Evolutionary conservation across 1,139 yeast species (phyloP).

Genomic region (Pneumocystis wakefieldiae): DNA sequence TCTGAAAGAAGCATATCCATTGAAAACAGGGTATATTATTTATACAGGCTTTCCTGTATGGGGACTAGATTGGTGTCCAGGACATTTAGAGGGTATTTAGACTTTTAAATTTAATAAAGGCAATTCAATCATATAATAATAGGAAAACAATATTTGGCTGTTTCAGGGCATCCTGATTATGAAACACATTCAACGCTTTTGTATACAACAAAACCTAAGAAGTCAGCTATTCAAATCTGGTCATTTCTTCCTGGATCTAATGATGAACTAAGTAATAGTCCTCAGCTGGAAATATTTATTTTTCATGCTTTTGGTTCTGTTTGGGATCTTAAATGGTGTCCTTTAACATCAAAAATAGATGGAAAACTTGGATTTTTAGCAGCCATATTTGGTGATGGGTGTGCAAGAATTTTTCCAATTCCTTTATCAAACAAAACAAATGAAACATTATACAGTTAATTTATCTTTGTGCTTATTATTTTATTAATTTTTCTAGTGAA

Average conservation of each 20-base stretch:
- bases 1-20: background rate
- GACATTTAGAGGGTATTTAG: background rate
- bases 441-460: background rate
- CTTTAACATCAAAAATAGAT: background rate
- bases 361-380: slow-evolving; percentile 4
- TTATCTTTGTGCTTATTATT: background rate
- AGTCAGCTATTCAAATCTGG: background rate
- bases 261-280: background rate
- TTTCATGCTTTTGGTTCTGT: slow-evolving; percentile 3
- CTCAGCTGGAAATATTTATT: background rate
- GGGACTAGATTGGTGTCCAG: background rate
- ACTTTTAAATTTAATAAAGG: background rate
- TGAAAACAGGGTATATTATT: background rate
- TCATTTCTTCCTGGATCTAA: background rate
- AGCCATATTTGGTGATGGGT: slow-evolving; percentile 7
- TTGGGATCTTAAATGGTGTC: slow-evolving; percentile 8
- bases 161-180: background rate
- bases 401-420: slow-evolving; percentile 2
- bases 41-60: background rate
- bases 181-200: background rate
- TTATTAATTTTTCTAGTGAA: background rate
- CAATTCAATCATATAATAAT: background rate
- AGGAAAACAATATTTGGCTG: background rate
- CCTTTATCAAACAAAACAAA: background rate
- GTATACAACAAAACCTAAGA: background rate